Evolutionary conservation across 139 green algal species (phyloP), one percentile per base, ranked within the genome.

Genomic region (Trebouxia sp.): DNA sequence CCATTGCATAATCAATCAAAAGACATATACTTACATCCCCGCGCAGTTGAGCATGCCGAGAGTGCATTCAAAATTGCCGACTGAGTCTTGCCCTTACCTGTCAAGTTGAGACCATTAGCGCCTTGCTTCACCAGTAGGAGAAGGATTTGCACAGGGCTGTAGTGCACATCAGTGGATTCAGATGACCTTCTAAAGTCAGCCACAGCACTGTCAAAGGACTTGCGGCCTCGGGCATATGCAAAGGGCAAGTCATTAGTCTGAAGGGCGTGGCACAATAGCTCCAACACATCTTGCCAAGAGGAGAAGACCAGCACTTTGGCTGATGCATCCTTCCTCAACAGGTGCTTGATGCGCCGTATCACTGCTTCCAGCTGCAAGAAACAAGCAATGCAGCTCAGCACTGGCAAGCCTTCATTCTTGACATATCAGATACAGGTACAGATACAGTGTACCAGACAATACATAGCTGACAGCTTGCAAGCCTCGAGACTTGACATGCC

Each of bases 261-360:
- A 8, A 89, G 30, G 9, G 82, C 90, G 26, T 85, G 76, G 9
- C 69, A 83, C 41, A 98, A 39, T 48, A 98, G 82, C n/a, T 93
- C 87, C 45, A 98, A 84, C 38, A 95, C 87, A 76, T 96, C 93
- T 22, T 78, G 67, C 93, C 94, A 98, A n/a, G 85, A 83, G 38
- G 79, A 89, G 75, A 98, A 97, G 20, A 97, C 88, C 35, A 98
- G 82, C n/a, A 94, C 78, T 88, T 89, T 93, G 56, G 81, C 78
- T 11, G 28, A 30, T 5, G 79, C 42, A 45, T 91, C 81, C 3
- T 30, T 7, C 0, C 58, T 28, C 17, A 89, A 79, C 4, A 97
- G 79, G 22, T 65, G 78, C 69, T 90, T 81, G 28, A 97, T 45
- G 11, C 93, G 83, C 0, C 92, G 84, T 50, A 97, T 88, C 30